phyloP scores from a whole-genome alignment of 768 basidiomycete species.

The Leccinum uliginosum region DNA sequence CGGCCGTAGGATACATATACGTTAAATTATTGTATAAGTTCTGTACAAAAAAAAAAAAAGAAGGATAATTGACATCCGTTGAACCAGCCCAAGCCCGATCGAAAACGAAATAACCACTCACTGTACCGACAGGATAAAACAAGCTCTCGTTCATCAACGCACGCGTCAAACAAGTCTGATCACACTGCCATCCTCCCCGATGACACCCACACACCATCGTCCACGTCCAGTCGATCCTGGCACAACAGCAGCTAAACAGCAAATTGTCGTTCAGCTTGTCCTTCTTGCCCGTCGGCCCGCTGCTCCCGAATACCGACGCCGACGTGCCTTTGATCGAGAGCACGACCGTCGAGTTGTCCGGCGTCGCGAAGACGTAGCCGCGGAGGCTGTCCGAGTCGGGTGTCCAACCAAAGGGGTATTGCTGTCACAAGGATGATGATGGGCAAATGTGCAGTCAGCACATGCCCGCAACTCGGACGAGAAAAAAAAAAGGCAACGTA shows the following conservation, averaged over 20 bases:
- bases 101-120: conserved; percentile 35
- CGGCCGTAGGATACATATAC: conserved; percentile 85
- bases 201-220: conserved; percentile 90
- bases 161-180: conserved; percentile 70
- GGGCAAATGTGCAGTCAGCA: not conserved
- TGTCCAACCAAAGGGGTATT: conserved; percentile 88
- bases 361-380: conserved; percentile 85
- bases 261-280: conserved; percentile 94
- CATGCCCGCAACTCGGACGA: not conserved
- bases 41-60: conserved; percentile 35
- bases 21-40: conserved; percentile 93
- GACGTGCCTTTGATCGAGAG: conserved; percentile 94
- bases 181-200: conserved; percentile 74
- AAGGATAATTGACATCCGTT: not conserved
- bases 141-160: conserved; percentile 74
- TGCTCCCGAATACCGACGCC: conserved; percentile 65
- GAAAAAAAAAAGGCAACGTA: conserved; percentile 16
- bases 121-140: conserved; percentile 88
- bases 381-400: conserved; percentile 82
- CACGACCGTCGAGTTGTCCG: conserved; percentile 79
- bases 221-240: conserved; percentile 90
- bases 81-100: not conserved
- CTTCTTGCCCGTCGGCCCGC: conserved; percentile 82
- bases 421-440: not conserved
- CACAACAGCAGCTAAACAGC: conserved; percentile 93